A percentile compares a stretch with the other conserved stretches of the same genome.
phyloP scores from a whole-genome alignment of 371 early-diverging fungal genomes.

The Mortierella sp. region DNA sequence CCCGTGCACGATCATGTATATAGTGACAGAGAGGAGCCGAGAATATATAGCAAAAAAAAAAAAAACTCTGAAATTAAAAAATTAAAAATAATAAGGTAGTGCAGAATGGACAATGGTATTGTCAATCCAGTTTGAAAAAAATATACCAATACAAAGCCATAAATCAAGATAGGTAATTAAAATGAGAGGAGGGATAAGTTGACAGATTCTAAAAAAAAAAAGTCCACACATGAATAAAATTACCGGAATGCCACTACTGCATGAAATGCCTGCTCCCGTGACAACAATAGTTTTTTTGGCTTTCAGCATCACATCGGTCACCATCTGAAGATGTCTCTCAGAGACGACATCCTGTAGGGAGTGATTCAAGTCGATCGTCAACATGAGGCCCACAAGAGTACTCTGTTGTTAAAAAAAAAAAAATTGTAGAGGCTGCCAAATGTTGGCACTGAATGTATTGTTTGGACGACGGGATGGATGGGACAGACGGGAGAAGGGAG shows the following conservation, averaged over 20 bases:
- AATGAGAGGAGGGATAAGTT: background rate
- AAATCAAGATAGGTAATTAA: too few relatives aligned
- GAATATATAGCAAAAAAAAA: background rate
- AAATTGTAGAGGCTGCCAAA: background rate
- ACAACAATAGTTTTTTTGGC: constrained; percentile 85
- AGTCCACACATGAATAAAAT: background rate
- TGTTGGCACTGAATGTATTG: background rate
- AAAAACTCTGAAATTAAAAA: background rate
- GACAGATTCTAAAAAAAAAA: background rate
- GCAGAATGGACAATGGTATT: background rate
- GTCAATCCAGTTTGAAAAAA: too few relatives aligned
- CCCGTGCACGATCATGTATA: background rate
- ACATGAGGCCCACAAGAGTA: constrained; percentile 17
- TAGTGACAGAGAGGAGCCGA: background rate
- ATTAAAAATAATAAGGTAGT: background rate
- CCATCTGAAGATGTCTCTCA: constrained; percentile 60
- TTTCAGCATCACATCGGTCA: constrained; percentile 68
- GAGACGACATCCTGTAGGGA: constrained; percentile 49
- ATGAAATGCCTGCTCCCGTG: constrained; percentile 95
- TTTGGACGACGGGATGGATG: constrained; percentile 4
- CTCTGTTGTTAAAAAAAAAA: background rate
- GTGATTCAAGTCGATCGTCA: constrained; percentile 53
- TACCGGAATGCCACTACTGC: constrained; percentile 92
- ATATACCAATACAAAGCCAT: background rate
- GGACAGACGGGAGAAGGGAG: constrained; percentile 12